These are phyloP conservation scores for Straminergon stramineum DNA, from an alignment of 225 moss, liverwort and hornwort genomes.

Conservation along the genomic window DNA sequence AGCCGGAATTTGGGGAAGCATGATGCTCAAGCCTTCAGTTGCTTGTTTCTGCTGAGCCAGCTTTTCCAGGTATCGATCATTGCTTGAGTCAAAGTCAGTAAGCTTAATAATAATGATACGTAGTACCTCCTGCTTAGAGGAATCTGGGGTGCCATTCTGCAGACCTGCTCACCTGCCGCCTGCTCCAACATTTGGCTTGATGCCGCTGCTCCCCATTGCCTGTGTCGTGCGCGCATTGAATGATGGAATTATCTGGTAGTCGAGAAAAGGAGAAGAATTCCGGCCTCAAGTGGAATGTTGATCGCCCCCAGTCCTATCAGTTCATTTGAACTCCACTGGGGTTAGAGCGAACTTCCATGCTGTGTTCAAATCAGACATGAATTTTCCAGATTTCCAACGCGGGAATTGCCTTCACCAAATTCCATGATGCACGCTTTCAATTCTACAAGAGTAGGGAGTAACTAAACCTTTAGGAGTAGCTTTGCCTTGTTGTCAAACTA, in stretches of 20 bases:
- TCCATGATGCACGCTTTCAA: rapidly evolving
- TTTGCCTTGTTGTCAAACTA: not conserved
- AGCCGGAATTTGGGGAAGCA: not conserved
- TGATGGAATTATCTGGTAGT: not conserved
- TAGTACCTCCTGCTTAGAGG: not conserved
- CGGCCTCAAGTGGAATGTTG: not conserved
- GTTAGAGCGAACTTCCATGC: not conserved
- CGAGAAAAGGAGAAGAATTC: not conserved
- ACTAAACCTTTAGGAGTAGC: not conserved
- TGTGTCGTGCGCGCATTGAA: no score
- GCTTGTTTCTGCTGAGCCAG: not conserved
- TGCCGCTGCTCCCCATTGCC: not conserved
- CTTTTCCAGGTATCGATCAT: not conserved
- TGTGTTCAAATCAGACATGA: not conserved
- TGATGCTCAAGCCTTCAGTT: not conserved
- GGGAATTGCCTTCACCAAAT: not conserved
- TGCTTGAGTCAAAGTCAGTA: not conserved
- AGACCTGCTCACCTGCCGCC: not conserved
- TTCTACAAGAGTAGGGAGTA: no score
- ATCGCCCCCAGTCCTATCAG: not conserved
- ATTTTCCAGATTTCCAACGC: rapidly evolving
- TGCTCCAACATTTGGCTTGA: not conserved
- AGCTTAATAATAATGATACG: no score
- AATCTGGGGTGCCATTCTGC: not conserved
- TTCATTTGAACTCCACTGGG: not conserved